Evolutionary conservation across 495 filamentous ascomycete genomes (phyloP).

Genomic region (Lepraria neglecta): DNA sequence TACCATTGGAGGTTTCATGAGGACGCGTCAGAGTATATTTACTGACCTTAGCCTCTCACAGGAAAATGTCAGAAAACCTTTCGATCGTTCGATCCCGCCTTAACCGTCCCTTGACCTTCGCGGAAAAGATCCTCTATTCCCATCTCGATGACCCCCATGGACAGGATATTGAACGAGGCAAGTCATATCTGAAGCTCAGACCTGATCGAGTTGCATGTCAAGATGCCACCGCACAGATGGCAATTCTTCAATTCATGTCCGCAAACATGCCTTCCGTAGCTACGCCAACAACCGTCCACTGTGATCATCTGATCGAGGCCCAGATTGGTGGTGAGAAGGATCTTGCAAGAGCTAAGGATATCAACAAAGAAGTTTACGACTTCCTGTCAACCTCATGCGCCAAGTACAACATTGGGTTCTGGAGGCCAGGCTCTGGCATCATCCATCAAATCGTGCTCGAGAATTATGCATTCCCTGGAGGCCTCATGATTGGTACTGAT

Average conservation of each 20-base stretch:
- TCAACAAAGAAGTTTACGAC: conserved; percentile 99
- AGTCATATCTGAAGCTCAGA: conserved; percentile 89
- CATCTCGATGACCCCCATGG: conserved; percentile 96
- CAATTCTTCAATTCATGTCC: conserved; percentile 99
- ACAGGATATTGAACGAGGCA: conserved; percentile 92
- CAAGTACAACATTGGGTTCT: conserved; percentile 99
- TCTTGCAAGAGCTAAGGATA: conserved; percentile 79
- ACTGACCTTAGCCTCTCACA: conserved; percentile 44
- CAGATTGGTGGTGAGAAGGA: conserved; percentile 92
- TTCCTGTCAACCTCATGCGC: conserved; percentile 91
- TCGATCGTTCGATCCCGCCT: conserved; percentile 78
- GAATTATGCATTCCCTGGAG: conserved; percentile 99
- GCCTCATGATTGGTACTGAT: conserved; percentile 96
- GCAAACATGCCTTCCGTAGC: conserved; percentile 92
- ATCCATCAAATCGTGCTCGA: conserved; percentile 98
- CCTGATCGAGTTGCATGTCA: conserved; percentile 98
- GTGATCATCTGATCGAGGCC: conserved; percentile 98
- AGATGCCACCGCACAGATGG: conserved; percentile 99
- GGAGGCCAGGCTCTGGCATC: conserved; percentile 97
- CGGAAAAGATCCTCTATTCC: conserved; percentile 98
- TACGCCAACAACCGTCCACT: conserved; percentile 95
- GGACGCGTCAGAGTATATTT: background rate
- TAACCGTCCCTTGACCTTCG: conserved; percentile 87
- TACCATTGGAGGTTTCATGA: background rate
- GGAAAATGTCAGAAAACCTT: conserved; percentile 98